Evolutionary conservation across 1,284 basidiomycete genomes (phyloP), one percentile per base, ranked within the genome.

Genomic region (Cystobasidium pallidum): DNA sequence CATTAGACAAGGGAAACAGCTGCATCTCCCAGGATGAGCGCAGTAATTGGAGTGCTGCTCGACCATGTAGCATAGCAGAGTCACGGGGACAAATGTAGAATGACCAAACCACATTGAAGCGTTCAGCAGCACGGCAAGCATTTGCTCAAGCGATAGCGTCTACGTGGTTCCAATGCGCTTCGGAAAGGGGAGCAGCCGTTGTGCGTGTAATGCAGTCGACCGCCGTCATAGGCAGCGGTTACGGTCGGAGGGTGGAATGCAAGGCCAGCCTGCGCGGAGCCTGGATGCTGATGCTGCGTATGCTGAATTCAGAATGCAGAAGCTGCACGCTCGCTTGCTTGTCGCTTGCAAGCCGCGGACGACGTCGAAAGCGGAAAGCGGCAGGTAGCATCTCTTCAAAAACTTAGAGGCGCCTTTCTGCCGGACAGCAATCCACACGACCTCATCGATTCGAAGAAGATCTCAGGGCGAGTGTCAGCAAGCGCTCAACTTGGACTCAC

Each of bases 401-500:
- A 51, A 51, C 49, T 51, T 51, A 28, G 15, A 51, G 49, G 3
- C 24, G 49, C 17, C 8, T 10, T 28, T 51, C 49, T 51, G 2
- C 15, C 49, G 49, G 49, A 51, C 49, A 24, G 49, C 49, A 51
- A 51, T 26, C 24, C 49, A n/a, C 49, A 26, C 49, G 21, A 24
- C 17, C 49, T 45, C 43, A 45, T 45, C 43, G 43, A 45, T 3
- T 45, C 11, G 43, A 51, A 28, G 49, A 8, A 51, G 24, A 3
- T 51, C 7, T 51, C 49, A 51, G 26, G 49, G 49, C 49, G 49
- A 51, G 49, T 28, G 24, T 24, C 49, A 51, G 49, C 11, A 51
- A 24, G 26, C 49, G 49, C 49, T 51, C 49, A 51, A 51, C 28
- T 34, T n/a, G 54, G n/a, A n/a, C 34, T 28, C 54, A 19, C 54